These are phyloP conservation scores for Durusdinium trenchii DNA, from an alignment of 73 alveolate species.

Conservation along the genomic window DNA sequence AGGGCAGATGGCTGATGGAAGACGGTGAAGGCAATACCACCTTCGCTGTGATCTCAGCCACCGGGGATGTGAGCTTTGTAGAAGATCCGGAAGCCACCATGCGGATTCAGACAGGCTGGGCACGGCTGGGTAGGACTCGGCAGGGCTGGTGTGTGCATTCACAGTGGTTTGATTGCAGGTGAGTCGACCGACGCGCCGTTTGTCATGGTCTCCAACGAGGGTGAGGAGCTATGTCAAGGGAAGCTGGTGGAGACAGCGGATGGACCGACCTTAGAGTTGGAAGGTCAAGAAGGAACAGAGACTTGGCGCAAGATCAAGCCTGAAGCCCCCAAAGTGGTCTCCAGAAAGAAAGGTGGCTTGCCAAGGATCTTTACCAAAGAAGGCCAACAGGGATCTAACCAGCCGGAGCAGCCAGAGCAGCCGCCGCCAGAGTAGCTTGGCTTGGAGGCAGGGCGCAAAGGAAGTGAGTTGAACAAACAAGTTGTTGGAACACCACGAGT, in stretches of 20 bases:
- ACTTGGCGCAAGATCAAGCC: conserved; percentile 64
- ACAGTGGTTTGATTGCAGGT: too few species aligned
- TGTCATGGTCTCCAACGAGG: conserved; percentile 51
- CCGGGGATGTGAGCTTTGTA: conserved; percentile 42
- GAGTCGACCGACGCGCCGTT: neutral
- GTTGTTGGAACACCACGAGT: too few species aligned
- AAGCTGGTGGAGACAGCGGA: conserved; percentile 23
- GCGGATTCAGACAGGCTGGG: neutral
- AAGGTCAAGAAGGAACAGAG: conserved; percentile 38
- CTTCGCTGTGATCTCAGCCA: conserved; percentile 43
- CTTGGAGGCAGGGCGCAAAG: too few species aligned
- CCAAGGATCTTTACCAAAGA: conserved; percentile 85
- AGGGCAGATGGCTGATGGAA: conserved; percentile 81
- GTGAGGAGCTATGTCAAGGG: conserved; percentile 56
- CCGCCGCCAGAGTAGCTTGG: too few species aligned
- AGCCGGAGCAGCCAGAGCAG: conserved; percentile 21
- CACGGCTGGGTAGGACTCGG: neutral
- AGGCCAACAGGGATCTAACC: conserved; percentile 49
- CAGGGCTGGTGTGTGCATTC: neutral
- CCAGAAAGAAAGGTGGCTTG: conserved; percentile 70
- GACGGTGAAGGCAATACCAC: conserved; percentile 69
- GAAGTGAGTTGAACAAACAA: too few species aligned
- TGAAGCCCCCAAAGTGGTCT: conserved; percentile 79
- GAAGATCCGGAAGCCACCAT: conserved; percentile 49
- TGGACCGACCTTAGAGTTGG: conserved; percentile 31